Evolutionary conservation across 139 green algal genomes (phyloP).

Genomic region (Chlorella sp.): DNA sequence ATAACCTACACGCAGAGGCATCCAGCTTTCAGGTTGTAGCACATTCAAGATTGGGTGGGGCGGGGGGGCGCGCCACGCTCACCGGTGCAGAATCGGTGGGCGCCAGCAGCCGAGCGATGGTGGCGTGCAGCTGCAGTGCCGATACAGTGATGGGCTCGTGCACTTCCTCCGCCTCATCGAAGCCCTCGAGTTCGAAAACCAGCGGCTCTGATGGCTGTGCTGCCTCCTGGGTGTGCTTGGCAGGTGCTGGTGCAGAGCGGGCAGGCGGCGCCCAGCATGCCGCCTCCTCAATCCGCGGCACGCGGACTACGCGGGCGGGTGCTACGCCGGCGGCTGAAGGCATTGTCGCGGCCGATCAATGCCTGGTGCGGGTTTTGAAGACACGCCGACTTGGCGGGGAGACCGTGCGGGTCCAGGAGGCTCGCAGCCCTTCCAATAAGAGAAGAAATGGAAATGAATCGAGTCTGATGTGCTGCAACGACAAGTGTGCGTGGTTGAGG

Average conservation of each 20-base stretch:
- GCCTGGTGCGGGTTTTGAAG: too few relatives aligned
- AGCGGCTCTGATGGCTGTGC: neutral
- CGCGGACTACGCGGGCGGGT: neutral
- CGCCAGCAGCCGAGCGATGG: neutral
- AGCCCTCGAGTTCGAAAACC: constrained; percentile 17
- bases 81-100: neutral
- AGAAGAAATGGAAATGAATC: too few relatives aligned
- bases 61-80: neutral
- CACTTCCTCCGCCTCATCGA: neutral
- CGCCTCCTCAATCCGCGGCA: neutral
- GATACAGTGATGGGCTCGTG: neutral
- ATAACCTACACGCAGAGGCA: too few relatives aligned
- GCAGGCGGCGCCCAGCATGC: neutral
- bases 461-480: too few relatives aligned
- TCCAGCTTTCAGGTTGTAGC: too few relatives aligned
- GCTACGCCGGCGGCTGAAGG: neutral
- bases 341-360: too few relatives aligned
- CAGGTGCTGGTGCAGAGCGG: neutral
- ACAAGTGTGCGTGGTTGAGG: too few relatives aligned
- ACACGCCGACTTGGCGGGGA: too few relatives aligned
- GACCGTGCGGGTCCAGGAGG: too few relatives aligned
- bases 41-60: too few relatives aligned
- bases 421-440: too few relatives aligned
- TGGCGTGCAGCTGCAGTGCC: neutral
- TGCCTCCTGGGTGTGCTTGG: neutral